Conservation (phyloP, 495 filamentous ascomycete genomes). For the Letharia lupina region DNA sequence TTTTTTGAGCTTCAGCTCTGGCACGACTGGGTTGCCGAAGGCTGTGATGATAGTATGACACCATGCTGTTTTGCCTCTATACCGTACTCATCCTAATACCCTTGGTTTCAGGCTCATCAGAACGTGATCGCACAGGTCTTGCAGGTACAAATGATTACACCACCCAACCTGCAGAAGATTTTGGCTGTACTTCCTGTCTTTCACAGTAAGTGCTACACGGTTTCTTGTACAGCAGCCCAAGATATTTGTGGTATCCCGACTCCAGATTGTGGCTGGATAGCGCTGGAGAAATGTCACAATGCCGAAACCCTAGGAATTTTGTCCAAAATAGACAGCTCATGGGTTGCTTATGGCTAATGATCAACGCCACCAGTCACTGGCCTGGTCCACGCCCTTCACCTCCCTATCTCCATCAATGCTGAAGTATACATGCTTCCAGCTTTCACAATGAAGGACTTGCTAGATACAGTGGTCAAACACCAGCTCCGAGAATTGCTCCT, state of each 20-base stretch:
- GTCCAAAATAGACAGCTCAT: background rate
- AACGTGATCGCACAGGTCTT: conserved; percentile 57
- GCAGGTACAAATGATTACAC: conserved; percentile 44
- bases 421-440: conserved; percentile 51
- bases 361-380: conserved; percentile 34
- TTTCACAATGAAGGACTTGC: conserved; percentile 51
- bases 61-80: background rate
- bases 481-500: conserved; percentile 52
- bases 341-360: conserved; percentile 14
- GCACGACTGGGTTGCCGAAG: conserved; percentile 45
- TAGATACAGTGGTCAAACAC: conserved; percentile 43
- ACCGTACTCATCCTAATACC: conserved; percentile 30
- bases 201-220: conserved; percentile 31
- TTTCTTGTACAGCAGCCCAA: no score
- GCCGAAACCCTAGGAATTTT: background rate
- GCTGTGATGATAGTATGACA: conserved; percentile 30
- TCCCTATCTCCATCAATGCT: conserved; percentile 48
- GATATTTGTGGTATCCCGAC: no score
- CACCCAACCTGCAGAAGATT: conserved; percentile 38
- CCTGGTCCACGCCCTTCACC: conserved; percentile 52
- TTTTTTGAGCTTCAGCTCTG: conserved; percentile 49
- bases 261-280: no score
- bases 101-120: conserved; percentile 35
- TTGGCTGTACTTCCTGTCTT: conserved; percentile 50
- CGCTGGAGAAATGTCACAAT: no score